Base-by-base conservation (phyloP, 257 asterid genomes). In the Petunia secreta region DNA sequence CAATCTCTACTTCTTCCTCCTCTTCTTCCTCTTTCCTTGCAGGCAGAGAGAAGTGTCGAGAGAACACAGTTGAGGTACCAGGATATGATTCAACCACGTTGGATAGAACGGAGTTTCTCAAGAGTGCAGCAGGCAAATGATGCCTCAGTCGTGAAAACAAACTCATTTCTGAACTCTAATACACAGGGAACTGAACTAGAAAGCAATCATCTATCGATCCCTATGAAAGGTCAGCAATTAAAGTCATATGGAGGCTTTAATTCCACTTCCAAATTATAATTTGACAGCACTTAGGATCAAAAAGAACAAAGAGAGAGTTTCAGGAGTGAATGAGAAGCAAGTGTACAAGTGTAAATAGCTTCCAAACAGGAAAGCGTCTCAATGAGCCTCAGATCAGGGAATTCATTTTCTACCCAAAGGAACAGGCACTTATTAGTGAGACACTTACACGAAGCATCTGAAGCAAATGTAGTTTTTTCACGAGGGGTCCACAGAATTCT, bases 1-100 rank as follows among this genome's bases (percentile, higher is more conserved):
- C 97, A 75, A 91, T 85, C 59, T 92, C 94, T 13, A 92, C 86
- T 85, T 86, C 94, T 53, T 90, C 97, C 79, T 78, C 89, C 66
- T 85, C 91, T 44, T 90, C 97, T 25, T 83, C 92, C 79, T 88
- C 92, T 8, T 82, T 50, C 50, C 81, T 82, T 59, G 92, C 97
- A 53, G 93, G 84, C 83, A 91, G 97, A 78, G 83, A 83, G n/a
- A 84, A 87, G 82, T 82, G 75, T 53, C 96, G 86, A n/a, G 75
- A 63, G 25, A 38, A 11, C 69, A 89, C 85, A 80, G 74, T 60
- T 11, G 88, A 82, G 78, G 86, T 87, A 38, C 81, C 79, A 38
- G 84, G 79, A 83, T 50, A 41, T 5, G 66, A 82, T 50, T 62
- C 81, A 79, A 43, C 50, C 50, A 78, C 63, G 6, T 87, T 81